phyloP scores from a whole-genome alignment of 805 yeast species.

The Zygosaccharomyces rouxii region DNA sequence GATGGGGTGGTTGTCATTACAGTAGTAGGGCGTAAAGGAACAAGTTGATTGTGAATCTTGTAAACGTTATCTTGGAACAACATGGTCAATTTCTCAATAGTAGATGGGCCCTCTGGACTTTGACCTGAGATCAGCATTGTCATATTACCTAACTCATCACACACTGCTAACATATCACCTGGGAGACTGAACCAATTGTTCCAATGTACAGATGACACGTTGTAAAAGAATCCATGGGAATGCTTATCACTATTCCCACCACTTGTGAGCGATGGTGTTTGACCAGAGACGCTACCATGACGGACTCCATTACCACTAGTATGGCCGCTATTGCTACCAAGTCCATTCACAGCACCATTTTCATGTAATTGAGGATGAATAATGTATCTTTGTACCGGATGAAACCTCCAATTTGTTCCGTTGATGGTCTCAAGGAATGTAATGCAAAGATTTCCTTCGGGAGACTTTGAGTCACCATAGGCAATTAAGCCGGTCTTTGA shows the following conservation, averaged over 20 bases:
- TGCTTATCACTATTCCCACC: slow-evolving; percentile 16
- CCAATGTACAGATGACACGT: slow-evolving; percentile 56
- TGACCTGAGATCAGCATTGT: slow-evolving; percentile 54
- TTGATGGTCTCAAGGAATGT: slow-evolving; percentile 70
- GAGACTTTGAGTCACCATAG: slow-evolving; percentile 44
- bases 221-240: slow-evolving; percentile 33
- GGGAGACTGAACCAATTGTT: slow-evolving; percentile 47
- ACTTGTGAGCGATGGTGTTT: slow-evolving; percentile 14
- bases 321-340: slow-evolving; percentile 13
- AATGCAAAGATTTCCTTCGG: slow-evolving; percentile 43
- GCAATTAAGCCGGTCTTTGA: slow-evolving; percentile 83
- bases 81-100: slow-evolving; percentile 33
- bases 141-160: slow-evolving; percentile 67
- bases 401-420: slow-evolving; percentile 77
- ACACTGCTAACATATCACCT: slow-evolving; percentile 76
- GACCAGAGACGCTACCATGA: slow-evolving; percentile 7
- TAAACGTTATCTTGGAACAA: slow-evolving; percentile 39
- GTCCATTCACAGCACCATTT: slow-evolving; percentile 8
- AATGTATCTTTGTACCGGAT: slow-evolving; percentile 37
- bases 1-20: too few relatives aligned
- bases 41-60: slow-evolving; percentile 30
- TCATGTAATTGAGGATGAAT: slow-evolving; percentile 34
- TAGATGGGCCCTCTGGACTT: slow-evolving; percentile 33
- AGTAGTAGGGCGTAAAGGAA: slow-evolving; percentile 21
- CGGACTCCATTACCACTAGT: slow-evolving; percentile 15